phyloP scores from a whole-genome alignment of 2,329 filamentous ascomycete species.

The Calcarisporium arbuscula region DNA sequence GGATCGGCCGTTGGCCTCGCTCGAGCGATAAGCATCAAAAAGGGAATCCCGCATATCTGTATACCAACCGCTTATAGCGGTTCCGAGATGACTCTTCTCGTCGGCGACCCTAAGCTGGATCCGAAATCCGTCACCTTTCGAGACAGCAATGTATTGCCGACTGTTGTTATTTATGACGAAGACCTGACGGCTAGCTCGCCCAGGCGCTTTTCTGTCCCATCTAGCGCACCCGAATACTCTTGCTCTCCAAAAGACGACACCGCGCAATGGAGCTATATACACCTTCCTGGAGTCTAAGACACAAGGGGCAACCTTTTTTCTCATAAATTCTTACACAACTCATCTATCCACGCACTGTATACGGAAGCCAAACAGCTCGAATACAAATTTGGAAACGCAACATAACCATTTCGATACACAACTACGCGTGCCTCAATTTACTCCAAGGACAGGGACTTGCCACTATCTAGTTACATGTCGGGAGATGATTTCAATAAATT shows the following conservation, averaged over 20 bases:
- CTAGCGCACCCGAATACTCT: constrained; percentile 6
- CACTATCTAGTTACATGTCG: too few relatives aligned
- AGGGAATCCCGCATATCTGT: constrained; percentile 49
- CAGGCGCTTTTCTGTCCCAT: constrained; percentile 22
- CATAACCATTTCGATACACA: too few relatives aligned
- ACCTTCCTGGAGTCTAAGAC: constrained; percentile 28
- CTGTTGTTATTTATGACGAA: constrained; percentile 32
- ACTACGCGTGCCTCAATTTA: too few relatives aligned
- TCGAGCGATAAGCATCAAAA: constrained; percentile 46
- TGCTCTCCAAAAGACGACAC: constrained; percentile 17
- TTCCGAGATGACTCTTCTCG: constrained; percentile 47
- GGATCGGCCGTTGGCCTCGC: constrained; percentile 56
- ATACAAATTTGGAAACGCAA: too few relatives aligned
- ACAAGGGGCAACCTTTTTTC: constrained; percentile 1
- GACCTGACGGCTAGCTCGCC: constrained; percentile 23
- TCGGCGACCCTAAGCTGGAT: constrained; percentile 9
- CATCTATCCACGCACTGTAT: neutral
- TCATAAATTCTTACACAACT: constrained; percentile 1
- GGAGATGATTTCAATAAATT: too few relatives aligned
- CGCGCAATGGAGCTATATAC: constrained; percentile 27
- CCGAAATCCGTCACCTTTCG: constrained; percentile 9
- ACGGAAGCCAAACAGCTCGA: too few relatives aligned
- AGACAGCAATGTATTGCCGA: constrained; percentile 12
- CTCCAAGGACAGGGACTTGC: too few relatives aligned
- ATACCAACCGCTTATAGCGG: constrained; percentile 55